These are phyloP conservation scores for Flaveria brownii DNA, from an alignment of 129 eudicot genomes.

Conservation along the genomic window DNA sequence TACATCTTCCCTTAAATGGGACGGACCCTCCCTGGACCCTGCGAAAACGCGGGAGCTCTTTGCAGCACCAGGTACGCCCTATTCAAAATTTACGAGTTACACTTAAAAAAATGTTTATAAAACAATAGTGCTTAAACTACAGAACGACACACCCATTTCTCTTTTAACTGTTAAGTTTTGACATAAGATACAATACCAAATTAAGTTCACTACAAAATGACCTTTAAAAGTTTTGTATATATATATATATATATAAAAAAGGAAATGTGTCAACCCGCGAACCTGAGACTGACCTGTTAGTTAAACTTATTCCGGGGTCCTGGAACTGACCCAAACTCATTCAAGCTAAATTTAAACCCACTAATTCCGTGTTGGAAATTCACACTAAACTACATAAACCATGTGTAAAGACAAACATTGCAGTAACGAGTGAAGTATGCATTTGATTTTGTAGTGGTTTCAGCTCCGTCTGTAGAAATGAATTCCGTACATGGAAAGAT, in stretches of 20 bases:
- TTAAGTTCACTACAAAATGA: background rate
- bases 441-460: constrained; percentile 52
- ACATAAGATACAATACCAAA: background rate
- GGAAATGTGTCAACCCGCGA: no score
- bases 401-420: background rate
- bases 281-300: no score
- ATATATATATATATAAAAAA: no score
- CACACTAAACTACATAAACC: no score
- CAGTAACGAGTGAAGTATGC: constrained; percentile 4
- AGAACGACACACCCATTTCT: background rate
- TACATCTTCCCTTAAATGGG: no score
- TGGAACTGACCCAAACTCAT: background rate
- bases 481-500: constrained; percentile 54
- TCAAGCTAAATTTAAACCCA: background rate
- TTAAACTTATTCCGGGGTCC: no score
- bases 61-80: no score
- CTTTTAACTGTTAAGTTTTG: background rate
- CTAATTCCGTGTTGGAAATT: background rate
- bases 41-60: no score
- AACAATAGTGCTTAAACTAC: background rate
- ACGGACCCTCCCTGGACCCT: no score
- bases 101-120: no score
- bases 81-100: no score
- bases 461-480: constrained; percentile 63
- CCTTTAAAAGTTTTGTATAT: background rate